Conservation (phyloP, 1,139 yeast species). For the Scheffersomyces parashehatae region DNA sequence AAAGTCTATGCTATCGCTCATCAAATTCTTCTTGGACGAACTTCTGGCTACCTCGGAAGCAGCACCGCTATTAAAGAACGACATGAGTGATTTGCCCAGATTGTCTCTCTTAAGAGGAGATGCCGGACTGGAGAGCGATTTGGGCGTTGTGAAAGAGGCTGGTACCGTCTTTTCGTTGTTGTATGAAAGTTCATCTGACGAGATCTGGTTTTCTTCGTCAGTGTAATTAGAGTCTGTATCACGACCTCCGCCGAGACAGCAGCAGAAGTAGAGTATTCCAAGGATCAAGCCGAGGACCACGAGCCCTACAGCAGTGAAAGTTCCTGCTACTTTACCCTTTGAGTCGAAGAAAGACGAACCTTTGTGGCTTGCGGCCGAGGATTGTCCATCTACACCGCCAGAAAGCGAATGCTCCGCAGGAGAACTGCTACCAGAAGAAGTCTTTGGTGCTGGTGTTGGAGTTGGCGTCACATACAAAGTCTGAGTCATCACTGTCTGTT, state of each 20-base stretch:
- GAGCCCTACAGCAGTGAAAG: conserved; percentile 68
- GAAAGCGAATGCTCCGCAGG: conserved; percentile 1
- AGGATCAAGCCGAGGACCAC: conserved; percentile 44
- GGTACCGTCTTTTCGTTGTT: conserved; percentile 21
- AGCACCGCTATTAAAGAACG: conserved; percentile 24
- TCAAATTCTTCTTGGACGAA: conserved; percentile 33
- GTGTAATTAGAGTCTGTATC: conserved; percentile 21
- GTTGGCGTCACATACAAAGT: conserved; percentile 1
- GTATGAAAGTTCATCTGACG: conserved; percentile 31
- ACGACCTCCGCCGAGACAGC: conserved; percentile 23
- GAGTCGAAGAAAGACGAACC: conserved; percentile 48
- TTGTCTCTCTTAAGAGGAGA: conserved; percentile 31
- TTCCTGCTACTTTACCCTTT: conserved; percentile 72
- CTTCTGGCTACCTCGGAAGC: conserved; percentile 30
- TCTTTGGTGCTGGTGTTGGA: conserved; percentile 1
- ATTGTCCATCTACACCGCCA: conserved; percentile 1
- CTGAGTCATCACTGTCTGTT: conserved; percentile 20
- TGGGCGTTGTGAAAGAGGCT: conserved; percentile 11
- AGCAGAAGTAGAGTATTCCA: conserved; percentile 39
- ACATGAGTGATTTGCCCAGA: conserved; percentile 37
- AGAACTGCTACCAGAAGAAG: too few relatives aligned
- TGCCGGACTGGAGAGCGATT: conserved; percentile 13
- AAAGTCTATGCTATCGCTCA: conserved; percentile 5
- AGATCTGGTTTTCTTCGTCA: conserved; percentile 42
- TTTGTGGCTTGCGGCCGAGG: conserved; percentile 1